Percentiles rank a stretch among this genome's conserved stretches.
Conservation (phyloP, 345 rosid species). For the Zanthoxylum bungeanum region DNA sequence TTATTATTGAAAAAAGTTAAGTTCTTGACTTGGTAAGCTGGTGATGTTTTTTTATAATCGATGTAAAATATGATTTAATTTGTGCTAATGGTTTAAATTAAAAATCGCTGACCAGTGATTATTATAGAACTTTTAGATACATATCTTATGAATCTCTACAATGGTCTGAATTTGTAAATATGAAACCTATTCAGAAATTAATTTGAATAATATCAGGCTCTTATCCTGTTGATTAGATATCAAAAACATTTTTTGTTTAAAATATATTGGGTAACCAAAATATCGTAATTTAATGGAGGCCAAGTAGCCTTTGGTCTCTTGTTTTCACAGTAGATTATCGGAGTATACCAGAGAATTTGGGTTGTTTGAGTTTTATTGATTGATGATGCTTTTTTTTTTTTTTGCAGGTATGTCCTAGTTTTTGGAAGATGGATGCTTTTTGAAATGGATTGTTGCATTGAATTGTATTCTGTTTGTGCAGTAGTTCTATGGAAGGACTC, state of each 20-base stretch:
- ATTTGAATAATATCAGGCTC: background rate
- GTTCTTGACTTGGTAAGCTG: background rate
- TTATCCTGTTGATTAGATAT: background rate
- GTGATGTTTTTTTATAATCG: background rate
- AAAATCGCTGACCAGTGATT: background rate
- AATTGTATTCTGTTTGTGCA: conserved; percentile 3
- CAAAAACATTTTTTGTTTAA: too few relatives aligned
- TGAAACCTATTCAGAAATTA: background rate
- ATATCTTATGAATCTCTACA: background rate
- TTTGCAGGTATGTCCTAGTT: conserved; percentile 27
- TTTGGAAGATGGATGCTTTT: conserved; percentile 21
- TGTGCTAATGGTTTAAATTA: background rate
- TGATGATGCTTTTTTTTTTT: conserved; percentile 9
- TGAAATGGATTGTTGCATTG: conserved; percentile 11
- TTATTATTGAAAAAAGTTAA: background rate
- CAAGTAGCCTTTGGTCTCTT: background rate
- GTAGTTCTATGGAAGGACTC: conserved; percentile 14
- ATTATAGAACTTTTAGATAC: background rate
- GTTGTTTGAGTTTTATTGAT: background rate
- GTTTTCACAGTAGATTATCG: background rate
- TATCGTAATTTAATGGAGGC: background rate
- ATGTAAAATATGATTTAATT: background rate
- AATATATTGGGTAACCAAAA: background rate
- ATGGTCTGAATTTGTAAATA: background rate
- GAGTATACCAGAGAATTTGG: background rate